Evolutionary conservation across 306 rosid species (phyloP).

Genomic region (Castanospermum australe): DNA sequence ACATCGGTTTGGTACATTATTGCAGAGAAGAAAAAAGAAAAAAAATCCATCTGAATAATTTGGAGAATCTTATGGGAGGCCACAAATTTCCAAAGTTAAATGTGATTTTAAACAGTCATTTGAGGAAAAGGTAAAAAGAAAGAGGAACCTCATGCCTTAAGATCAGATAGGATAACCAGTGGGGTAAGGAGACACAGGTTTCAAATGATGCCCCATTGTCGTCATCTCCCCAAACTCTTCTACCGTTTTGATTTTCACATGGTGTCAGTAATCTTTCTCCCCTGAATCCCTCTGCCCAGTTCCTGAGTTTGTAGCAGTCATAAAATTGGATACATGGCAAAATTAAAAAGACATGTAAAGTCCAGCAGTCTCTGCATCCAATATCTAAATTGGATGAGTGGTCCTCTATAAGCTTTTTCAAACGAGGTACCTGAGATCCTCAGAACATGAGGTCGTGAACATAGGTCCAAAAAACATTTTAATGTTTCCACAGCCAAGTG

Average conservation of each 20-base stretch:
- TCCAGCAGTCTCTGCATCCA: slow-evolving; percentile 28
- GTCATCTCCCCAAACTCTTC: slow-evolving; percentile 34
- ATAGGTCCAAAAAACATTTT: slow-evolving; percentile 33
- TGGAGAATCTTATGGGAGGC: not conserved
- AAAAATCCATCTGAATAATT: slow-evolving; percentile 4
- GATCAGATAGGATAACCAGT: slow-evolving; percentile 29
- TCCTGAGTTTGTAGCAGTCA: slow-evolving; percentile 34
- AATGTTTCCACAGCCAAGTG: slow-evolving; percentile 20
- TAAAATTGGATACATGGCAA: slow-evolving; percentile 29
- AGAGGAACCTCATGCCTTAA: not conserved
- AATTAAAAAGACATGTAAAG: slow-evolving; percentile 44
- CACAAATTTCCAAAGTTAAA: not conserved
- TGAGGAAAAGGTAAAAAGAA: not conserved
- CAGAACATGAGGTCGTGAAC: slow-evolving; percentile 16
- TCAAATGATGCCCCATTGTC: slow-evolving; percentile 43
- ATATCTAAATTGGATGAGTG: slow-evolving; percentile 41
- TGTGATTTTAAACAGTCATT: not conserved
- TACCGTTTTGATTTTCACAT: slow-evolving; percentile 29
- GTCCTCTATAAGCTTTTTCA: slow-evolving; percentile 38
- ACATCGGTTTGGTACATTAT: slow-evolving; percentile 12
- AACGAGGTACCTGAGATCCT: slow-evolving; percentile 3
- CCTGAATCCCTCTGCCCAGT: slow-evolving; percentile 45
- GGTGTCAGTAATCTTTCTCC: slow-evolving; percentile 49
- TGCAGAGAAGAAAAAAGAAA: slow-evolving; percentile 16
- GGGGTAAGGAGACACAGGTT: slow-evolving; percentile 33